Evolutionary conservation across 345 rosid species (phyloP).

Genomic region (Ceriops tagal): DNA sequence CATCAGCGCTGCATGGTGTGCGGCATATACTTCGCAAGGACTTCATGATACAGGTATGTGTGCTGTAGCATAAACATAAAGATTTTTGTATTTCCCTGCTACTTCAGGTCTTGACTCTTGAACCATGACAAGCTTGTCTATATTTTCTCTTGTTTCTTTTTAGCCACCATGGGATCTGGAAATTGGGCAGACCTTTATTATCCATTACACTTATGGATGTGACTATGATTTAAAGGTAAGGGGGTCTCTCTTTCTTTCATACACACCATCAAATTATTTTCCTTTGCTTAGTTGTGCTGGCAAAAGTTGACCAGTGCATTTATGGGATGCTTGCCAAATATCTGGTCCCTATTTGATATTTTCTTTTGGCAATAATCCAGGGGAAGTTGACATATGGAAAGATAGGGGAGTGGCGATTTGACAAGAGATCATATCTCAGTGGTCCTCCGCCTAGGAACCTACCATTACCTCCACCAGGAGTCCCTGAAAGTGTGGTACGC

Average conservation of each 20-base stretch:
- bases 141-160: conserved; percentile 11
- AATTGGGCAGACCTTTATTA: conserved; percentile 63
- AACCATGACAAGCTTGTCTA: conserved; percentile 7
- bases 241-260: neutral
- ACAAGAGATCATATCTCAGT: conserved; percentile 79
- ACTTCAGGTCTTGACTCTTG: neutral
- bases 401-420: conserved; percentile 92
- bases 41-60: conserved; percentile 90
- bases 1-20: conserved; percentile 93
- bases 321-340: neutral
- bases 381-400: conserved; percentile 83
- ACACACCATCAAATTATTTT: neutral
- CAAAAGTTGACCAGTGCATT: neutral
- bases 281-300: conserved; percentile 2
- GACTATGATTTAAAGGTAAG: conserved; percentile 84
- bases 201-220: conserved; percentile 96
- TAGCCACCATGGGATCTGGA: conserved; percentile 99
- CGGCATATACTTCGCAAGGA: conserved; percentile 77
- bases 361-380: conserved; percentile 30
- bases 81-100: conserved; percentile 7
- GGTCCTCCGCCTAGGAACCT: conserved; percentile 81
- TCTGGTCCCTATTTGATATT: neutral
- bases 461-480: conserved; percentile 83
- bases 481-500: conserved; percentile 96
- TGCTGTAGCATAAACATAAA: conserved; percentile 6